Percentiles rank a stretch among this genome's conserved stretches.
Evolutionary conservation across 1,284 basidiomycete genomes (phyloP).

Genomic region (Microbotryum saponariae): DNA sequence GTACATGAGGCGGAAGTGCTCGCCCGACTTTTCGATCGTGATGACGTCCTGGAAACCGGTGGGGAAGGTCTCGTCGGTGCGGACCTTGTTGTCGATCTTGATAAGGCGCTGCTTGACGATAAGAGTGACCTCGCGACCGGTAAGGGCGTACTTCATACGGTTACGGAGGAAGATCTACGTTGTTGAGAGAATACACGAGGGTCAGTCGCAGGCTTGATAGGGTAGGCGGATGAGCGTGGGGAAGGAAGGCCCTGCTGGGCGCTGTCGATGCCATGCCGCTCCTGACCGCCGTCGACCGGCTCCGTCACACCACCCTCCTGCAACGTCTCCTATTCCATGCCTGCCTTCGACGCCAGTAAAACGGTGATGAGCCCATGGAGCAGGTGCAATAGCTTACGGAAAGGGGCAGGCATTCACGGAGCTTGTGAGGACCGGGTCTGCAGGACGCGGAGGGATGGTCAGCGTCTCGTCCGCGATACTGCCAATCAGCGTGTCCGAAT

Average conservation of each 20-base stretch:
- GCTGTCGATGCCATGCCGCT: not conserved
- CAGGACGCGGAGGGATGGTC: conserved; percentile 64
- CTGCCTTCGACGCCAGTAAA: not conserved
- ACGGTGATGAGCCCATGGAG: not conserved
- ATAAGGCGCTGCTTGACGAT: conserved; percentile 96
- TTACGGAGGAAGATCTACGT: conserved; percentile 95
- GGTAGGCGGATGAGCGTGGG: not conserved
- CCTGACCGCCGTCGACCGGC: not conserved
- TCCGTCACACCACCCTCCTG: not conserved
- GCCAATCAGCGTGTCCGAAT: not conserved
- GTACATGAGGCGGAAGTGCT: conserved; percentile 99
- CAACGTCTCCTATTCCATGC: not conserved
- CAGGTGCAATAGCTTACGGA: conserved; percentile 37
- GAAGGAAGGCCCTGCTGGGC: too few species aligned
- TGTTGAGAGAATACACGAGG: conserved; percentile 41
- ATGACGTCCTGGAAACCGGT: conserved; percentile 98
- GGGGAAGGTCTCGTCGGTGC: conserved; percentile 95
- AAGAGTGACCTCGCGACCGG: conserved; percentile 85
- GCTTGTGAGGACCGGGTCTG: conserved; percentile 97
- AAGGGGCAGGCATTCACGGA: conserved; percentile 79
- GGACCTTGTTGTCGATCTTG: conserved; percentile 98
- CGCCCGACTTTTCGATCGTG: conserved; percentile 94
- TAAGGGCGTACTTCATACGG: conserved; percentile 98
- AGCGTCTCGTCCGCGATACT: not conserved
- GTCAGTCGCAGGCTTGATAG: not conserved